Conservation (phyloP, 2,329 filamentous ascomycete genomes). For the Tolypocladium tropicale region DNA sequence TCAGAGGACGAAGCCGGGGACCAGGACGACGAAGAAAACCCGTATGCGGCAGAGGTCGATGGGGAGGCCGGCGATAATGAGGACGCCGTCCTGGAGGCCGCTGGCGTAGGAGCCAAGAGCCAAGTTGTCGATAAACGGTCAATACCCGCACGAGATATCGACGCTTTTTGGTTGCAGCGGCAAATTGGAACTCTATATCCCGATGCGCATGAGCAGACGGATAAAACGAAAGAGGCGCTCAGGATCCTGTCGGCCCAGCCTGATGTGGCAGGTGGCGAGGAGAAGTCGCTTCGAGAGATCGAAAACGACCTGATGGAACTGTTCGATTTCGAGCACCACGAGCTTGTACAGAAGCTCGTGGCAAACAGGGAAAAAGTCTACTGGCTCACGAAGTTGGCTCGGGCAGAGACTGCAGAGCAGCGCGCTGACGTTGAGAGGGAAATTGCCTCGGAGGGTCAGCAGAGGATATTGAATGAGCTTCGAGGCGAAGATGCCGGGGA, state of each 20-base stretch:
- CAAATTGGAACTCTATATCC: slow-evolving; percentile 82
- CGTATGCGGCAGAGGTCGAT: slow-evolving; percentile 37
- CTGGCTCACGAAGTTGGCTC: slow-evolving; percentile 84
- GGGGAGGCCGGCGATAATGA: slow-evolving; percentile 55
- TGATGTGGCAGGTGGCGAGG: slow-evolving; percentile 61
- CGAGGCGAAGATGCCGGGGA: slow-evolving; percentile 57
- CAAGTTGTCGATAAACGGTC: slow-evolving; percentile 46
- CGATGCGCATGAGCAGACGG: slow-evolving; percentile 86
- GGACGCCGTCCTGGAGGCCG: slow-evolving; percentile 76
- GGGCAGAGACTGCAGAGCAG: slow-evolving; percentile 69
- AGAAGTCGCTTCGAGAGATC: slow-evolving; percentile 80
- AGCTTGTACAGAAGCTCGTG: slow-evolving; percentile 83
- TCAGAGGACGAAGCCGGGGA: slow-evolving; percentile 69
- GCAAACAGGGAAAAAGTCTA: slow-evolving; percentile 89
- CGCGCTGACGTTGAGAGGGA: slow-evolving; percentile 74
- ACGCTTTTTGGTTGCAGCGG: slow-evolving; percentile 94
- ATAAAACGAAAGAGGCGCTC: slow-evolving; percentile 80
- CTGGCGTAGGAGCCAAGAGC: slow-evolving; percentile 32
- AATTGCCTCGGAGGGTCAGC: slow-evolving; percentile 81
- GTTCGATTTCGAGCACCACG: slow-evolving; percentile 94
- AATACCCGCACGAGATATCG: slow-evolving; percentile 79
- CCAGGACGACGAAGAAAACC: slow-evolving; percentile 52
- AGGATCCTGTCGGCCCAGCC: slow-evolving; percentile 70
- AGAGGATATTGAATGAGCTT: slow-evolving; percentile 80
- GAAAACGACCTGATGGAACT: slow-evolving; percentile 98